Evolutionary conservation across 2,329 filamentous ascomycete genomes (phyloP).

Genomic region (Dactylella cylindrospora): DNA sequence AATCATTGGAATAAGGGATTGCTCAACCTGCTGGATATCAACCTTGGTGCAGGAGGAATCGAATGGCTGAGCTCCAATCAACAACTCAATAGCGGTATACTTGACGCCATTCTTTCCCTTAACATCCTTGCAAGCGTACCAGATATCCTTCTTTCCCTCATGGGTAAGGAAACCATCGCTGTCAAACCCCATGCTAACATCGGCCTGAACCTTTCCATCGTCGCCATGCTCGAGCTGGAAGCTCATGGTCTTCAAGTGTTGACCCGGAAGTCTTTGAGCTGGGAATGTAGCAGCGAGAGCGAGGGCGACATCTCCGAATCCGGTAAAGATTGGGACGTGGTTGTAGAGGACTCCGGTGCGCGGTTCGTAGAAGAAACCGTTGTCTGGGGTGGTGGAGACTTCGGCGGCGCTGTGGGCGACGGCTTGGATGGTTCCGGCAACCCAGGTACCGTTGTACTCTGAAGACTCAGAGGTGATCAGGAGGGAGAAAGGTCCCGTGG

Average conservation of each 20-base stretch:
- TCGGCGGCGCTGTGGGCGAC: constrained; percentile 15
- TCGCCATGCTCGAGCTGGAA: constrained; percentile 20
- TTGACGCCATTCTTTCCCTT: constrained; percentile 10
- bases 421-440: constrained; percentile 9
- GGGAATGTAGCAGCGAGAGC: constrained; percentile 25
- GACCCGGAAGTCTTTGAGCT: constrained; percentile 6
- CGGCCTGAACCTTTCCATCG: neutral
- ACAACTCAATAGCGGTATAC: constrained; percentile 25
- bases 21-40: constrained; percentile 6
- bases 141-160: constrained; percentile 14
- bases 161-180: constrained; percentile 19
- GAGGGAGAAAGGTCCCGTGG: constrained; percentile 18
- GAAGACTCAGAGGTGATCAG: constrained; percentile 2
- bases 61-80: constrained; percentile 15
- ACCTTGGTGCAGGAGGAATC: constrained; percentile 17
- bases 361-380: constrained; percentile 23
- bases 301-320: constrained; percentile 1
- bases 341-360: constrained; percentile 29
- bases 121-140: constrained; percentile 21
- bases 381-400: constrained; percentile 8
- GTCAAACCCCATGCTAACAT: constrained; percentile 32
- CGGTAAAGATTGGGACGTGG: constrained; percentile 11
- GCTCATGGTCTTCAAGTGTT: constrained; percentile 22
- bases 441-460: constrained; percentile 20
- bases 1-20: no score